Percentiles rank a stretch among this genome's conserved stretches.
These are phyloP conservation scores for Pleurotus pulmonarius DNA, from an alignment of 768 basidiomycete genomes.

Conservation along the genomic window DNA sequence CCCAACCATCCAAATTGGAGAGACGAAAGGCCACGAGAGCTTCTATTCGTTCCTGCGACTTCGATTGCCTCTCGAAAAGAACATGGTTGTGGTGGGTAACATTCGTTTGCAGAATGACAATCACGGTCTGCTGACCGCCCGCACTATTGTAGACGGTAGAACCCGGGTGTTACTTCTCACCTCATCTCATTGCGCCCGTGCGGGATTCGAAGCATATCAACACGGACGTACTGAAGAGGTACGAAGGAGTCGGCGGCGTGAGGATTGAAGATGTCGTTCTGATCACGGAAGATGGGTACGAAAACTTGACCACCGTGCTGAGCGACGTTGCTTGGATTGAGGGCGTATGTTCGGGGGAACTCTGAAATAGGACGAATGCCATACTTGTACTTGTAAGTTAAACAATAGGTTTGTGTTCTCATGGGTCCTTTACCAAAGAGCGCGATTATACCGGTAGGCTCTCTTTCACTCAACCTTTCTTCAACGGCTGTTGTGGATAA, in stretches of 20 bases:
- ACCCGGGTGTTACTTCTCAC: slow-evolving; percentile 86
- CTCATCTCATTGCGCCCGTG: slow-evolving; percentile 65
- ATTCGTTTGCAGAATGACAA: neutral
- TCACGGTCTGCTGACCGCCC: neutral
- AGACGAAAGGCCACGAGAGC: slow-evolving; percentile 45
- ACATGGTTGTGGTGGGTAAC: slow-evolving; percentile 81
- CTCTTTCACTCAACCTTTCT: no score
- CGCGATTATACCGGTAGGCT: no score
- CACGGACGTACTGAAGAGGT: slow-evolving; percentile 61
- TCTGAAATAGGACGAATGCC: slow-evolving; percentile 16
- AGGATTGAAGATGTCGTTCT: slow-evolving; percentile 91
- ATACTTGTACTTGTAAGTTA: no score
- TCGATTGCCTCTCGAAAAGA: slow-evolving; percentile 62
- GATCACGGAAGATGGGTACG: slow-evolving; percentile 67
- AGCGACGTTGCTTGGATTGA: slow-evolving; percentile 87
- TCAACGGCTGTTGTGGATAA: no score
- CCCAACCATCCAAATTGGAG: slow-evolving; percentile 35
- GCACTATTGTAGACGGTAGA: slow-evolving; percentile 67
- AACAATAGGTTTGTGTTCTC: no score
- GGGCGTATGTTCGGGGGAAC: slow-evolving; percentile 67
- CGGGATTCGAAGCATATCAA: slow-evolving; percentile 66
- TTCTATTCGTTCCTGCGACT: slow-evolving; percentile 83
- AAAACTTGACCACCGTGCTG: slow-evolving; percentile 82
- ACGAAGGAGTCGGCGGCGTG: slow-evolving; percentile 85
- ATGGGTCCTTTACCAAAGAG: no score